Percentiles rank a stretch among this genome's conserved stretches.
Evolutionary conservation across 805 yeast species (phyloP).

Genomic region (Metschnikowia lunata): DNA sequence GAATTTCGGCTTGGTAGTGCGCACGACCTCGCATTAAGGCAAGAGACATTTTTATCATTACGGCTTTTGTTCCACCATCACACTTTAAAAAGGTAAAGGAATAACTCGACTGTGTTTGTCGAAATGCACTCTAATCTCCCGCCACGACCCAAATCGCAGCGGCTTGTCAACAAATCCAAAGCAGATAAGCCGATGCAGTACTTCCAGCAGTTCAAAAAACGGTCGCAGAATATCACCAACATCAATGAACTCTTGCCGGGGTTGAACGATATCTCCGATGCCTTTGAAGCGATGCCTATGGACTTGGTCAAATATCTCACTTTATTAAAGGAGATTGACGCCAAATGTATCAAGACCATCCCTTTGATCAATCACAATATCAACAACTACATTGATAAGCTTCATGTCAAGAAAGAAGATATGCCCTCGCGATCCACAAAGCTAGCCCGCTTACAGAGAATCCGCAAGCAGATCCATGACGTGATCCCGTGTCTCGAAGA

Average conservation of each 20-base stretch:
- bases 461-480: slow-evolving; percentile 51
- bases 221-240: slow-evolving; percentile 29
- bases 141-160: slow-evolving; percentile 32
- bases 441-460: slow-evolving; percentile 32
- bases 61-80: too few relatives aligned
- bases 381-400: slow-evolving; percentile 37
- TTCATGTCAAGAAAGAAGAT: slow-evolving; percentile 15
- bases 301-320: slow-evolving; percentile 85
- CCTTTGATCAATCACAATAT: slow-evolving; percentile 63
- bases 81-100: too few relatives aligned
- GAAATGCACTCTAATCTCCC: slow-evolving; percentile 20
- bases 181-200: slow-evolving; percentile 21
- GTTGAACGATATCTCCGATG: slow-evolving; percentile 85
- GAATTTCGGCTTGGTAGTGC: not conserved
- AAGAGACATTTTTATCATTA: not conserved
- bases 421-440: slow-evolving; percentile 14
- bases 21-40: not conserved
- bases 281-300: slow-evolving; percentile 81
- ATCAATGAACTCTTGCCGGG: slow-evolving; percentile 60
- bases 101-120: not conserved
- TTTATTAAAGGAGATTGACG: slow-evolving; percentile 86
- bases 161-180: slow-evolving; percentile 23
- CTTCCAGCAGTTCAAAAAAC: slow-evolving; percentile 33
- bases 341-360: slow-evolving; percentile 75
- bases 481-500: slow-evolving; percentile 91